Evolutionary conservation across 495 filamentous ascomycete genomes (phyloP).

Genomic region (Terfezia boudieri): DNA sequence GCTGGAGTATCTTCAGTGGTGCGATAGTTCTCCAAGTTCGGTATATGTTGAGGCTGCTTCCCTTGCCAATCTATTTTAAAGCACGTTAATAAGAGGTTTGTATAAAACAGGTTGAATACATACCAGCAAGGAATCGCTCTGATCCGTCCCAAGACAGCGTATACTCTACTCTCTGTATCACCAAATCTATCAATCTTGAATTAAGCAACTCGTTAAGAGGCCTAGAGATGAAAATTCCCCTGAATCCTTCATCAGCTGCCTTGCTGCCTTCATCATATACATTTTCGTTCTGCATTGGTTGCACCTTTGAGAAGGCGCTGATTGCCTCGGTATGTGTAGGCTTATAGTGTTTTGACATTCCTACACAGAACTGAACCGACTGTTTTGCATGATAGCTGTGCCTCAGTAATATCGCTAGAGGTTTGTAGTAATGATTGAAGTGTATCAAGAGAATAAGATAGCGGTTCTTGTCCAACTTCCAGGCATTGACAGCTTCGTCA

Average conservation of each 20-base stretch:
- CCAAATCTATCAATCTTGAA: slow-evolving; percentile 37
- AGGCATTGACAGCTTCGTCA: slow-evolving; percentile 52
- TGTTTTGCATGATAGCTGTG: slow-evolving; percentile 13
- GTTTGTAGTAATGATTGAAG: slow-evolving; percentile 35
- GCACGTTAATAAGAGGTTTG: background rate
- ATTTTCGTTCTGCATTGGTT: background rate
- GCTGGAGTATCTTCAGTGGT: slow-evolving; percentile 1
- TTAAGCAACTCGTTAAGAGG: slow-evolving; percentile 51
- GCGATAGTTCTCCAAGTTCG: background rate
- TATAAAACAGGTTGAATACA: background rate
- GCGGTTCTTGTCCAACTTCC: slow-evolving; percentile 42
- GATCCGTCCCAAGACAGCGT: slow-evolving; percentile 48
- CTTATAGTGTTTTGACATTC: slow-evolving; percentile 33
- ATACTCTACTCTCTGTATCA: slow-evolving; percentile 33
- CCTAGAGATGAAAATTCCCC: slow-evolving; percentile 44
- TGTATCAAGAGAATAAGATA: slow-evolving; percentile 63
- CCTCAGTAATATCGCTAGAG: slow-evolving; percentile 28
- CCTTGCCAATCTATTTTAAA: slow-evolving; percentile 1
- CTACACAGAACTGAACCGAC: slow-evolving; percentile 24
- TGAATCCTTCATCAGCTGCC: slow-evolving; percentile 20
- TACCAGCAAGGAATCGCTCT: slow-evolving; percentile 32
- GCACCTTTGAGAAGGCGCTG: slow-evolving; percentile 26
- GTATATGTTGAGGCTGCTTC: slow-evolving; percentile 9
- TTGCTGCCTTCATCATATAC: slow-evolving; percentile 1
- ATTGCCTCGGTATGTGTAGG: slow-evolving; percentile 29